Base-by-base conservation (phyloP, 2,329 filamentous ascomycete species). In the Iodosphaeria phyllophila region DNA sequence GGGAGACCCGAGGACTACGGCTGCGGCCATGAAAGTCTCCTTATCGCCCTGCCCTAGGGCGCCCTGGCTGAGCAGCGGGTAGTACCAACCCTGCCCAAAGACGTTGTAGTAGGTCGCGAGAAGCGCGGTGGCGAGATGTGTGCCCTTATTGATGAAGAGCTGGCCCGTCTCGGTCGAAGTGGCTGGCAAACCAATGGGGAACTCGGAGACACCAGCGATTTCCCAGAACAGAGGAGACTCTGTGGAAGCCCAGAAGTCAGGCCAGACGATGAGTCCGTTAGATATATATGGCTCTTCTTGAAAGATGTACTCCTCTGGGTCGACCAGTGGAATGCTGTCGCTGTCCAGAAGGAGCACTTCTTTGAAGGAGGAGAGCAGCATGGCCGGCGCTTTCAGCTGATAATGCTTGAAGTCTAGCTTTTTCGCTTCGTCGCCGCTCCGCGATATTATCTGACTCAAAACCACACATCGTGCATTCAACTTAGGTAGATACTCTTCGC, bases 341-440 rank as follows among this genome's bases (percentile, higher is more conserved):
- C 60, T 58, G 35, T 71, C 65, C 36, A 71, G 55, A 42, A 64
- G 67, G 11, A 71, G 48, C 8, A 66, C 52, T 26, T 67, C 53
- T 36, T 67, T 58, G 33, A 68, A 71, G 4, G 61, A 59, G 2
- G 64, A 67, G 32, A 68, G 60, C 3, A 71, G 46, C 11, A 70
- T 54, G 4, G 64, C 51, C 32, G 68, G 58, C 18, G 60, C 51
- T 39, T 70, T 69, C 46, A 60, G 58, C 36, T 70, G 64, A 36
- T 54, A 66, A n/a, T n/a, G n/a, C n/a, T n/a, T n/a, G n/a, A n/a
- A n/a, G n/a, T n/a, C n/a, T n/a, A n/a, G n/a, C n/a, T n/a, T n/a
- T n/a, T n/a, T n/a, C n/a, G n/a, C n/a, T n/a, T n/a, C n/a, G n/a
- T n/a, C n/a, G n/a, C n/a, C n/a, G 23, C 56, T 46, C 28, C 54